These are phyloP conservation scores for Butyriboletus loyo DNA, from an alignment of 768 basidiomycete genomes.

Conservation along the genomic window DNA sequence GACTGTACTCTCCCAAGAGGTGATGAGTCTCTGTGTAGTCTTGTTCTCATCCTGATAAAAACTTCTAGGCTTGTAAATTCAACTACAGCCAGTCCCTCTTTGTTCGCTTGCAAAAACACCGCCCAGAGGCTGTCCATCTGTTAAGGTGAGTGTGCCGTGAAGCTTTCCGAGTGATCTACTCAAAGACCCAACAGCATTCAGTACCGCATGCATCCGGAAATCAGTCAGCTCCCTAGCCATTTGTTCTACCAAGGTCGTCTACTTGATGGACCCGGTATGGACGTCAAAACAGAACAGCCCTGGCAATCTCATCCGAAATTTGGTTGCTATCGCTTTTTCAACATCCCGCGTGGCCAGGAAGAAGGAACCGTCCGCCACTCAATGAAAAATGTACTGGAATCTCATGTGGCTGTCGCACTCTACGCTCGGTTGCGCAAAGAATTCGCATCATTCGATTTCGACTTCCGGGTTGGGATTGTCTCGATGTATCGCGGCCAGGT, in stretches of 20 bases:
- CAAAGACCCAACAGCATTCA: conserved; percentile 66
- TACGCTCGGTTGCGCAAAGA: conserved; percentile 69
- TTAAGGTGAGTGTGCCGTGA: conserved; percentile 58
- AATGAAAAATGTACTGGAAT: conserved; percentile 73
- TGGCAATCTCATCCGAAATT: conserved; percentile 84
- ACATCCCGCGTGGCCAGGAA: conserved; percentile 70
- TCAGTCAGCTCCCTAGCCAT: conserved; percentile 83
- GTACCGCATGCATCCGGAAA: conserved; percentile 99
- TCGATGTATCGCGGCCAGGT: conserved; percentile 96
- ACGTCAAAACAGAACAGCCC: conserved; percentile 67
- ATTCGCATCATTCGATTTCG: conserved; percentile 53
- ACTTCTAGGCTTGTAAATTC: conserved; percentile 55
- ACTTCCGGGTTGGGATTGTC: conserved; percentile 66
- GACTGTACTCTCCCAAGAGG: conserved; percentile 71
- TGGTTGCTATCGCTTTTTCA: conserved; percentile 87
- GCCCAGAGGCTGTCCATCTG: conserved; percentile 83
- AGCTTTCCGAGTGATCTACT: neutral
- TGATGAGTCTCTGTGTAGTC: conserved; percentile 29
- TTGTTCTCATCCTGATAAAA: conserved; percentile 15
- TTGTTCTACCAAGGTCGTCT: conserved; percentile 83
- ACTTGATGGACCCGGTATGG: conserved; percentile 89
- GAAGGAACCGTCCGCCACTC: conserved; percentile 55
- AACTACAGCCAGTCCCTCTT: conserved; percentile 91
- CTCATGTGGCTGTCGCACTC: conserved; percentile 69
- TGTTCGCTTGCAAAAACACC: conserved; percentile 80